Evolutionary conservation across 1,284 basidiomycete species (phyloP).

Genomic region (Sanguinoderma infundibulare): DNA sequence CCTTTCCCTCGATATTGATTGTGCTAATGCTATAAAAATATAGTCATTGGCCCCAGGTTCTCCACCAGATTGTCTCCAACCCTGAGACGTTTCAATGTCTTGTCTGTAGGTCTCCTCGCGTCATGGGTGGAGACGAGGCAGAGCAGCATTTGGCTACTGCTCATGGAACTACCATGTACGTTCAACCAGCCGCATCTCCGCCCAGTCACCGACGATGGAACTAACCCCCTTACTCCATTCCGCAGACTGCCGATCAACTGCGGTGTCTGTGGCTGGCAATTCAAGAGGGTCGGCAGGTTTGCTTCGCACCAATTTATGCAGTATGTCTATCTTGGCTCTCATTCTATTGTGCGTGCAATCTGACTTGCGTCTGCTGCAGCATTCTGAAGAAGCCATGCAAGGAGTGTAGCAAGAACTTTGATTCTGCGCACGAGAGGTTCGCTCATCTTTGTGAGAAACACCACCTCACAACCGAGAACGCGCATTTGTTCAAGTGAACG

Average conservation of each 20-base stretch:
- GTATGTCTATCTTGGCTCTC: not conserved
- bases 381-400: not conserved
- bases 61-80: not conserved
- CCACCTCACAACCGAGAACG: constrained; percentile 5
- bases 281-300: constrained; percentile 5
- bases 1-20: not conserved
- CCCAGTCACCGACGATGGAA: not conserved
- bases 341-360: no score
- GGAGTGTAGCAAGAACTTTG: constrained; percentile 3
- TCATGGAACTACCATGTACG: not conserved
- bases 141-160: not conserved
- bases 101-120: not conserved
- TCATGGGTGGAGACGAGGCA: not conserved
- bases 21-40: not conserved
- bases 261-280: constrained; percentile 11
- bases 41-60: not conserved
- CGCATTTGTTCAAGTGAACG: constrained; percentile 1
- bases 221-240: not conserved
- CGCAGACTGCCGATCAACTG: constrained; percentile 1
- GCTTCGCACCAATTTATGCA: constrained; percentile 7
- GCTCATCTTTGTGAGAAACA: constrained; percentile 10
- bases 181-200: not conserved
- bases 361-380: not conserved
- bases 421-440: not conserved
- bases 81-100: not conserved